phyloP scores from a whole-genome alignment of 371 early-diverging fungal species.

The Haplosporangium sp. region DNA sequence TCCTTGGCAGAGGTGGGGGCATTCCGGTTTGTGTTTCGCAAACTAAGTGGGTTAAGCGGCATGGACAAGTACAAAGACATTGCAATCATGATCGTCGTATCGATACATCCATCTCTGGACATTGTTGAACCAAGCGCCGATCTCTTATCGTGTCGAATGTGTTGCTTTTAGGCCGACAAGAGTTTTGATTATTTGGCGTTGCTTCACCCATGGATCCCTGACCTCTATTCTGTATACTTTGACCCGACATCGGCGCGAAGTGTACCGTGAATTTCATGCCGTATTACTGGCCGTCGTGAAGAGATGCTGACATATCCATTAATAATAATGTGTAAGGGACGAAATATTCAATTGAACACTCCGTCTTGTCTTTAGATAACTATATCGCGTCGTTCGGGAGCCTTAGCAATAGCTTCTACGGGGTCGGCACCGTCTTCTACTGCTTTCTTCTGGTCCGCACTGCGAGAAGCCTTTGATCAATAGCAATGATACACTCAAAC shows the following conservation, averaged over 20 bases:
- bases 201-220: constrained; percentile 58
- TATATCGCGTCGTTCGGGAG: constrained; percentile 60
- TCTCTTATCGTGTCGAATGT: constrained; percentile 41
- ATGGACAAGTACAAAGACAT: constrained; percentile 49
- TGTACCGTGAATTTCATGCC: too few species aligned
- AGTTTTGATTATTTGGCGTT: constrained; percentile 59
- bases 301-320: neutral
- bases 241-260: constrained; percentile 18
- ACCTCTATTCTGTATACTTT: constrained; percentile 62
- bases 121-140: too few species aligned
- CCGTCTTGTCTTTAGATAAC: constrained; percentile 13
- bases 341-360: neutral
- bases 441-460: too few species aligned
- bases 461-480: too few species aligned
- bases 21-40: constrained; percentile 85
- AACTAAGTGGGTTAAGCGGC: constrained; percentile 75
- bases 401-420: constrained; percentile 64
- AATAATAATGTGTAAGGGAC: neutral
- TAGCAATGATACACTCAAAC: neutral
- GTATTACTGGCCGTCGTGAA: too few species aligned
- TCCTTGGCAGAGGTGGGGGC: constrained; percentile 85
- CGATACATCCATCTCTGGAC: too few species aligned
- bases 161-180: constrained; percentile 57
- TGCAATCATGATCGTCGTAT: too few species aligned
- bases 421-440: constrained; percentile 41